These are phyloP conservation scores for Penicillium cosmopolitanum DNA, from an alignment of 495 filamentous ascomycete species.

Conservation along the genomic window DNA sequence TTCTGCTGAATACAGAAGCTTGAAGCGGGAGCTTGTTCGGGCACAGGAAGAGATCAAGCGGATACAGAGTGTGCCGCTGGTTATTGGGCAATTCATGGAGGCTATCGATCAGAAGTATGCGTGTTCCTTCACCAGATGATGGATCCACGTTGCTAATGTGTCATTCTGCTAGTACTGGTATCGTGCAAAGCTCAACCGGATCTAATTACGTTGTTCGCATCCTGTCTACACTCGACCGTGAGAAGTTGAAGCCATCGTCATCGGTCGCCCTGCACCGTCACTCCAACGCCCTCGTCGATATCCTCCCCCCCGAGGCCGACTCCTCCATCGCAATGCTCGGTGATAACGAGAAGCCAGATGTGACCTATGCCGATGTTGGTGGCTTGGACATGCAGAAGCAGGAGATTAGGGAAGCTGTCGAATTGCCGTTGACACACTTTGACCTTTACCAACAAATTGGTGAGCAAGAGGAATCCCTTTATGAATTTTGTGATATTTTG, in stretches of 20 bases:
- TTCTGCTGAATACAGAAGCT: constrained; percentile 63
- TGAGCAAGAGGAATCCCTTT: constrained; percentile 27
- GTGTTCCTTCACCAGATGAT: background rate
- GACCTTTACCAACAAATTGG: constrained; percentile 97
- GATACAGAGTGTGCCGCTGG: constrained; percentile 95
- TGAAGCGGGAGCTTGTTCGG: constrained; percentile 95
- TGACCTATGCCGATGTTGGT: constrained; percentile 97
- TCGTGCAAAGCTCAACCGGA: constrained; percentile 96
- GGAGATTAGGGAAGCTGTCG: constrained; percentile 96
- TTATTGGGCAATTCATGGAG: constrained; percentile 99
- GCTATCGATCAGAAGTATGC: constrained; percentile 98
- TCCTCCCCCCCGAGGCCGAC: constrained; percentile 95
- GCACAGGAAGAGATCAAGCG: constrained; percentile 99
- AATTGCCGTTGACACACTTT: constrained; percentile 94
- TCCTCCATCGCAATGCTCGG: constrained; percentile 98
- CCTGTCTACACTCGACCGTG: constrained; percentile 96
- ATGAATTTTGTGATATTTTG: background rate
- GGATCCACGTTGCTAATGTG: constrained; percentile 28
- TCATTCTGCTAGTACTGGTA: constrained; percentile 73
- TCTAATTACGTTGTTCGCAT: constrained; percentile 99
- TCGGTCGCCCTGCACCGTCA: constrained; percentile 97
- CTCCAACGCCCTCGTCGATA: constrained; percentile 97
- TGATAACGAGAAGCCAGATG: constrained; percentile 95
- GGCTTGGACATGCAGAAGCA: constrained; percentile 99
- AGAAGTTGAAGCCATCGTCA: constrained; percentile 95